Percentiles rank a stretch among this genome's conserved stretches.
Evolutionary conservation across 352 stramenopile genomes (phyloP).

Genomic region (Globisporangium okanoganense): DNA sequence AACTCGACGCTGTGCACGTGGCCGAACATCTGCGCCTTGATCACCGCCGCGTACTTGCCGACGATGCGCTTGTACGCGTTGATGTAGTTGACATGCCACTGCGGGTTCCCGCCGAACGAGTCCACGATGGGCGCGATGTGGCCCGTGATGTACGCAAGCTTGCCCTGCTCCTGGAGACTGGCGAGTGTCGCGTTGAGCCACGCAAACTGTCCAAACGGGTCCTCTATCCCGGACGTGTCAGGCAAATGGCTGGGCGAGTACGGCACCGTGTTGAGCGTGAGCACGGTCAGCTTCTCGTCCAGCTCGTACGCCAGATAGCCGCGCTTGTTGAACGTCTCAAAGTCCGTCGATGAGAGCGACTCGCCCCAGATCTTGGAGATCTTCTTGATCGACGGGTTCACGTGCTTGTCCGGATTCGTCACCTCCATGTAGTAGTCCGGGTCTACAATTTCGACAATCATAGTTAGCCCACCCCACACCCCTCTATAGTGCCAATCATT

Average conservation of each 20-base stretch:
- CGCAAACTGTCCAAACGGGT: slow-evolving; percentile 88
- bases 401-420: slow-evolving; percentile 44
- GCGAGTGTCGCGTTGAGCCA: slow-evolving; percentile 85
- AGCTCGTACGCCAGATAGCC: slow-evolving; percentile 66
- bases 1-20: slow-evolving; percentile 93
- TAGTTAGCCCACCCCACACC: no score
- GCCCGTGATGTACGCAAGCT: slow-evolving; percentile 82
- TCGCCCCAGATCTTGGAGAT: slow-evolving; percentile 47
- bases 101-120: slow-evolving; percentile 70
- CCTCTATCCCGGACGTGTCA: slow-evolving; percentile 51
- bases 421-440: slow-evolving; percentile 76
- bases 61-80: slow-evolving; percentile 77
- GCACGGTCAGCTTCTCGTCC: slow-evolving; percentile 56
- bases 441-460: slow-evolving; percentile 20
- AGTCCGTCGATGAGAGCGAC: slow-evolving; percentile 48
- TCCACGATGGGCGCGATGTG: slow-evolving; percentile 91
- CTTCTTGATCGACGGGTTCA: slow-evolving; percentile 56
- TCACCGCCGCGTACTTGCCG: slow-evolving; percentile 40
- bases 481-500: not conserved
- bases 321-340: slow-evolving; percentile 45
- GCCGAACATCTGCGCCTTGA: slow-evolving; percentile 89
- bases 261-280: slow-evolving; percentile 79
- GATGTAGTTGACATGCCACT: slow-evolving; percentile 88
- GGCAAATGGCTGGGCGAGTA: slow-evolving; percentile 81
- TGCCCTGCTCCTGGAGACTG: slow-evolving; percentile 29